Evolutionary conservation across 208 protist species (phyloP), one percentile per base, ranked within the genome.

Genomic region (Crithidia thermophila): DNA sequence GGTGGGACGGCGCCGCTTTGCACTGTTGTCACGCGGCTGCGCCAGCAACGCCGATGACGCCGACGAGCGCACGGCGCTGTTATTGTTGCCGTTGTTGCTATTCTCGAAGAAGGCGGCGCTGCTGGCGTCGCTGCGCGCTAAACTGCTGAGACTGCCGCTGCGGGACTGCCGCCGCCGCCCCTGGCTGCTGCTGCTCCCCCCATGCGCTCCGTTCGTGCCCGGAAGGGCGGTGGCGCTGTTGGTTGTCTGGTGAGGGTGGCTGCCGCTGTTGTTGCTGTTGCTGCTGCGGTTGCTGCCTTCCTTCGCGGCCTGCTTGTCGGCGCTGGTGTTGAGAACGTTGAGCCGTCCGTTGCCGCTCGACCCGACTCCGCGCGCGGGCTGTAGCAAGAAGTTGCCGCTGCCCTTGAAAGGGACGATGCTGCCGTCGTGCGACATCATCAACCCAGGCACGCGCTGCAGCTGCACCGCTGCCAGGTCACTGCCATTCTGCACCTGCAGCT

Each of bases 1-100:
- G 0, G 61, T 55, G 34, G 69, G 69, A 7, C 69, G 69, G 7
- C 69, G 69, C 13, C 69, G 62, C 69, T 69, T 75, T 37, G 60
- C 31, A 25, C 51, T 67, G 16, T 11, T 42, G 69, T 68, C 69
- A 28, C 69, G 61, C 11, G 69, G 23, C 45, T 59, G 46, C n/a
- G 42, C 58, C 20, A 49, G 18, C 14, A 75, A 43, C 39, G 52
- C 55, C 0, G 71, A 37, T 4, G 42, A 40, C 23, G 50, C 28
- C 9, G 63, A 72, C 37, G 25, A 18, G 14, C 30, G 49, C 46
- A 66, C 28, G 5, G 36, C 42, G n/a, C 47, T 42, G 36, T 27
- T 31, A 28, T 34, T 50, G 51, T 16, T 43, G 30, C 53, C 55
- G 21, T 7, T 61, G 18, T 10, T 46, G 61, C 3, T 13, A 23